Conservation (phyloP, 2,329 filamentous ascomycete species). For the Fusarium paranaense region DNA sequence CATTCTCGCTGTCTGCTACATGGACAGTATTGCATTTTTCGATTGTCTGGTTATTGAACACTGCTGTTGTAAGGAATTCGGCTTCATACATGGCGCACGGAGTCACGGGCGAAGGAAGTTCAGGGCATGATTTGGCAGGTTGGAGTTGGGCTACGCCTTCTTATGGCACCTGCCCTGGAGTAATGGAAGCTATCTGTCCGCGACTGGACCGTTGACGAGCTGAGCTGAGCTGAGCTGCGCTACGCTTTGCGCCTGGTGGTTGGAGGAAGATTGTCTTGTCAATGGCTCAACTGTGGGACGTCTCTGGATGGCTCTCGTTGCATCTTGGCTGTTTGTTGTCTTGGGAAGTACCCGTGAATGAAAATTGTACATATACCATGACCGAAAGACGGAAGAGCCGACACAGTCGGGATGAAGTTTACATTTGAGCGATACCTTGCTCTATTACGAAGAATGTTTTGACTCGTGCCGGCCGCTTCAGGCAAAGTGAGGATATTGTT, state of each 20-base stretch:
- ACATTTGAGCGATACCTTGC: conserved; percentile 24
- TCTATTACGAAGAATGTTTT: conserved; percentile 5
- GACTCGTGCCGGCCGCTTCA: neutral
- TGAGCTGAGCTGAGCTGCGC: conserved; percentile 43
- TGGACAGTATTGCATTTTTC: conserved; percentile 41
- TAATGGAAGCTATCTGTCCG: conserved; percentile 41
- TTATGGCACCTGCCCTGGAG: conserved; percentile 38
- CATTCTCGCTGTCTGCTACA: conserved; percentile 45
- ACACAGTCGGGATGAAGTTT: conserved; percentile 47
- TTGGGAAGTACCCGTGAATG: conserved; percentile 45
- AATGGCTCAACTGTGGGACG: conserved; percentile 30
- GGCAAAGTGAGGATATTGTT: neutral
- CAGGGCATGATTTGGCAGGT: conserved; percentile 51
- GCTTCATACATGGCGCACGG: conserved; percentile 56
- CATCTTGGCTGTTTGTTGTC: conserved; percentile 39
- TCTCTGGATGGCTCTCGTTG: conserved; percentile 25
- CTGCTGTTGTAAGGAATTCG: conserved; percentile 52
- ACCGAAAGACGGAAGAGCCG: conserved; percentile 48
- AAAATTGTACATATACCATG: conserved; percentile 58
- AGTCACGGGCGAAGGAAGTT: conserved; percentile 53
- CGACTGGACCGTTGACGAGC: conserved; percentile 36
- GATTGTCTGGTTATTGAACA: conserved; percentile 49
- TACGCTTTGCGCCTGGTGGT: conserved; percentile 41
- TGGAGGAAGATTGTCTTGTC: conserved; percentile 32
- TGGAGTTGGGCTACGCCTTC: conserved; percentile 50